phyloP scores from a whole-genome alignment of 106 monocot species.

The Iris macrosiphon region DNA sequence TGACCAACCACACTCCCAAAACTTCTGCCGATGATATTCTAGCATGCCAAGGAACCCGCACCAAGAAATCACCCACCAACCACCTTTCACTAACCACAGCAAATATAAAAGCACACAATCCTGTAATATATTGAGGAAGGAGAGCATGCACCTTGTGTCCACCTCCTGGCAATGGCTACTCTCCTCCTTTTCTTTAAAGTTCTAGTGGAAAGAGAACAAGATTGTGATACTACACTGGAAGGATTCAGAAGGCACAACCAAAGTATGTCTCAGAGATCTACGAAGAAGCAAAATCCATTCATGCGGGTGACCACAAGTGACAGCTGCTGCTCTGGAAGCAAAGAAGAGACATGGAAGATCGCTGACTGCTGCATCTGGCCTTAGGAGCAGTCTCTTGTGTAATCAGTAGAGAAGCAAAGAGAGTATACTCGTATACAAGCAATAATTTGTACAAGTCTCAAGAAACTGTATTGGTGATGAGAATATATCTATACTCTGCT shows the following conservation, averaged over 20 bases:
- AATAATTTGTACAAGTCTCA: neutral
- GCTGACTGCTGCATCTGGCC: conserved; percentile 4
- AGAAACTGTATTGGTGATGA: neutral
- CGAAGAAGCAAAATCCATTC: neutral
- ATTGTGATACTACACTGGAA: neutral
- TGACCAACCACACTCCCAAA: too few species aligned
- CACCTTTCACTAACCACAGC: too few species aligned
- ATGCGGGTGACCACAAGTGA: neutral
- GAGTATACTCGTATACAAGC: neutral
- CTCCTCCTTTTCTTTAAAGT: conserved; percentile 4
- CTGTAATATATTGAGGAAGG: too few species aligned
- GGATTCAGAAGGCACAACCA: neutral
- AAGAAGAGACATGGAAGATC: conserved; percentile 4
- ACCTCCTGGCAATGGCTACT: conserved; percentile 4
- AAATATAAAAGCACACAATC: too few species aligned
- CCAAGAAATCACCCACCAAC: too few species aligned
- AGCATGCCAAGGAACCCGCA: too few species aligned
- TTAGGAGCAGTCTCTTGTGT: too few species aligned
- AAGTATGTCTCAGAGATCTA: neutral
- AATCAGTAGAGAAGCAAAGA: neutral
- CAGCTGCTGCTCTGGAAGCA: neutral
- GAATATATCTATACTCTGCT: too few species aligned
- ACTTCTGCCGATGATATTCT: too few species aligned
- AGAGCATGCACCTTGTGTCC: too few species aligned
- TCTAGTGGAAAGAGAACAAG: neutral